Base-by-base conservation (phyloP, 192 early-diverging fungal genomes). In the Coemansia sp. region DNA sequence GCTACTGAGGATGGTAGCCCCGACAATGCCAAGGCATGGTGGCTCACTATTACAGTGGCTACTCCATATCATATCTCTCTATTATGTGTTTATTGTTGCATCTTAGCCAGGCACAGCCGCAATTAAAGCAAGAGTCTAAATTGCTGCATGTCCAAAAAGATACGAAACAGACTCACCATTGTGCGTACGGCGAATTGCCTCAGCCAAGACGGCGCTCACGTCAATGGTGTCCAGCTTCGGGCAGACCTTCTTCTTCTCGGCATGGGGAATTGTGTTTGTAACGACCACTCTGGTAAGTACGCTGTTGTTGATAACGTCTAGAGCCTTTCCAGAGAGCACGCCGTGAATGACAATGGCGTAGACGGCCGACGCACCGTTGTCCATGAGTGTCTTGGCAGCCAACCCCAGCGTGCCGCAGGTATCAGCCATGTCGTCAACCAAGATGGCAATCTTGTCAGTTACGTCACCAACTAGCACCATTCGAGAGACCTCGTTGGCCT, bases 341-440 rank as follows among this genome's bases (percentile, higher is more conserved):
- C 93, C 96, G 72, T 99, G 96, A 33, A 95, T 96, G 34, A 99
- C 92, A 74, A 96, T 88, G 23, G 96, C 96, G 61, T 94, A 95
- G n/a, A 97, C 92, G 67, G 92, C 91, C 2, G 84, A 80, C 8
- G 96, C 96, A 46, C 96, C 96, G 68, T 94, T 90, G 33, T 95
- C 89, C 60, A 90, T 86, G 58, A 99, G 85, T 10, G 92, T 89
- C 63, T 92, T 87, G 56, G 96, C 93, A 10, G 96, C 96, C 66
- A 90, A 73, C 16, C 88, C 89, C 48, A 99, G 86, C 7, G 96
- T 99, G 62, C 90, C 89, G 74, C 90, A 95, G 23, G 95, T 99
- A 82, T 99, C 96, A 31, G 94, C 94, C 87, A 99, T 95, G 81
- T 99, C 96, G 74, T 99, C 96, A 33, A 99, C 91, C 64, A 99